These are phyloP conservation scores for Monosporozyma solicola DNA, from an alignment of 805 yeast genomes.

Conservation along the genomic window DNA sequence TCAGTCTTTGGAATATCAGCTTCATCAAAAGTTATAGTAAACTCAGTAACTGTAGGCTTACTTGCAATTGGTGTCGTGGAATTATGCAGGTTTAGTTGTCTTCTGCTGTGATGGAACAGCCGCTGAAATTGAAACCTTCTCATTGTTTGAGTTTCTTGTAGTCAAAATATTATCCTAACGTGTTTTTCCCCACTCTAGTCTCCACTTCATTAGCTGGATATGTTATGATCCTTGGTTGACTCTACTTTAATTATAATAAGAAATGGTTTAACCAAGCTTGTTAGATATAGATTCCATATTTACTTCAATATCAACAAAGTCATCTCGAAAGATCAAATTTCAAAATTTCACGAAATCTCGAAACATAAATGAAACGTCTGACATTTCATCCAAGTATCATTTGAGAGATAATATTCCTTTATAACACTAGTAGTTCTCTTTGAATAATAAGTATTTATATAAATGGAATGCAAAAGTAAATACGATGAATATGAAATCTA, in stretches of 20 bases:
- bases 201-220: neutral
- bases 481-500: neutral
- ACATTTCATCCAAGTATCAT: neutral
- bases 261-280: neutral
- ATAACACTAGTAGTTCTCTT: neutral
- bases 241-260: neutral
- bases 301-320: neutral
- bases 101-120: neutral
- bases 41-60: neutral
- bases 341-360: neutral
- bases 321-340: slow-evolving; percentile 1
- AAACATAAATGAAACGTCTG: neutral
- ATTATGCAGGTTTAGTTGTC: neutral
- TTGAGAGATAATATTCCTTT: neutral
- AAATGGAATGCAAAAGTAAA: neutral
- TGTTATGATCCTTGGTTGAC: neutral
- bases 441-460: neutral
- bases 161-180: neutral
- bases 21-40: neutral
- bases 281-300: neutral
- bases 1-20: neutral
- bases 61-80: neutral
- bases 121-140: neutral
- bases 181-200: neutral
- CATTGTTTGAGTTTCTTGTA: neutral